These are phyloP conservation scores for Phallus indusiatus DNA, from an alignment of 768 basidiomycete genomes.

Conservation along the genomic window DNA sequence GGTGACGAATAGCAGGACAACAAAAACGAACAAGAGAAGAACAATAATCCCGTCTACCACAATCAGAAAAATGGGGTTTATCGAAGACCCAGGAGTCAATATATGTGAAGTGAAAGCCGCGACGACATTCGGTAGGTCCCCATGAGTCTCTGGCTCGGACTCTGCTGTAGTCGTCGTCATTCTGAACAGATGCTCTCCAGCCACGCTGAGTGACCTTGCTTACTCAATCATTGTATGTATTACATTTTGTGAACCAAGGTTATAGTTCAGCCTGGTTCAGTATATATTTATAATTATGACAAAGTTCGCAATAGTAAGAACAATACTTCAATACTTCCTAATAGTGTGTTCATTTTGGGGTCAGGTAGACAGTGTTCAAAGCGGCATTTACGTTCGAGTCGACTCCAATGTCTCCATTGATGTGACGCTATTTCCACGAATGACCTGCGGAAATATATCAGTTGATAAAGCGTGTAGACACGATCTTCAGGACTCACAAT, in stretches of 20 bases:
- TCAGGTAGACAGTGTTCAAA: too few relatives aligned
- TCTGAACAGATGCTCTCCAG: not conserved
- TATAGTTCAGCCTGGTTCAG: too few relatives aligned
- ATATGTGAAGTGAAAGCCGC: constrained; percentile 35
- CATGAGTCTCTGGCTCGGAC: not conserved
- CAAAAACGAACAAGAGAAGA: constrained; percentile 48
- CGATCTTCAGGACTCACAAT: constrained; percentile 49
- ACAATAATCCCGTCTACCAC: constrained; percentile 54
- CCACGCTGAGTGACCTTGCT: not conserved
- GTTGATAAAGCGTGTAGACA: constrained; percentile 7
- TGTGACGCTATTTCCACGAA: constrained; percentile 93
- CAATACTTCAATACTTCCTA: too few relatives aligned
- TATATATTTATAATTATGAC: too few relatives aligned
- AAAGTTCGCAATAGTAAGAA: too few relatives aligned
- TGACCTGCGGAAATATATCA: constrained; percentile 47
- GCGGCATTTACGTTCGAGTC: constrained; percentile 23
- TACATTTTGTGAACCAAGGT: too few relatives aligned
- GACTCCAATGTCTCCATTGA: constrained; percentile 87
- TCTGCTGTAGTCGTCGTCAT: not conserved
- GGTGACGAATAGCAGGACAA: constrained; percentile 50
- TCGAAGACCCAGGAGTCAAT: constrained; percentile 65
- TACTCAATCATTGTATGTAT: too few relatives aligned
- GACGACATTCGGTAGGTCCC: not conserved
- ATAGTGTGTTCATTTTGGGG: too few relatives aligned
- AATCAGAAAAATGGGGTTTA: constrained; percentile 60